phyloP scores from a whole-genome alignment of 805 yeast species.

The Lachancea cidri region DNA sequence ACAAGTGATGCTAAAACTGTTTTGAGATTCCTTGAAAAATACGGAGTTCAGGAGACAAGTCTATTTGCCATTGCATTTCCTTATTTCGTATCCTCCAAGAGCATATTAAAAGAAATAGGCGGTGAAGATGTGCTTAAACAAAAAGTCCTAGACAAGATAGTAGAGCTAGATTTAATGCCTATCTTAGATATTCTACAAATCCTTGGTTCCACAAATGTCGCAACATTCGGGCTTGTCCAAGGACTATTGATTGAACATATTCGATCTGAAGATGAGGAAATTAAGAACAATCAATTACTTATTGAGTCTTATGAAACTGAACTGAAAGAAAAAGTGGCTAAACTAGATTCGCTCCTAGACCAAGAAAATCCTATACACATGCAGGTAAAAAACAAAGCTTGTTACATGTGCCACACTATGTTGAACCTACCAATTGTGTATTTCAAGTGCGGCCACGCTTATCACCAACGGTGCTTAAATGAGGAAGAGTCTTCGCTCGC shows the following conservation, averaged over 20 bases:
- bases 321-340: slow-evolving; percentile 47
- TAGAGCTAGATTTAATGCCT: slow-evolving; percentile 50
- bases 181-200: slow-evolving; percentile 75
- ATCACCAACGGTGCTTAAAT: slow-evolving; percentile 72
- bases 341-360: slow-evolving; percentile 45
- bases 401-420: slow-evolving; percentile 58
- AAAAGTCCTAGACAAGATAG: slow-evolving; percentile 48
- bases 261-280: slow-evolving; percentile 55
- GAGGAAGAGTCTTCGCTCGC: slow-evolving; percentile 35
- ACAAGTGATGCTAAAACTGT: slow-evolving; percentile 54
- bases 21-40: slow-evolving; percentile 48
- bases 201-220: slow-evolving; percentile 54
- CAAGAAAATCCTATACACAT: slow-evolving; percentile 38
- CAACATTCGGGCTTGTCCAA: slow-evolving; percentile 68
- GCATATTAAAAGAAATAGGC: slow-evolving; percentile 48
- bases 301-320: slow-evolving; percentile 65
- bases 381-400: slow-evolving; percentile 50
- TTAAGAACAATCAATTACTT: slow-evolving; percentile 60
- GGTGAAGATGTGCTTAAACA: slow-evolving; percentile 41
- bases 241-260: slow-evolving; percentile 61
- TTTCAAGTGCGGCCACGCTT: slow-evolving; percentile 82
- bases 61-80: slow-evolving; percentile 61
- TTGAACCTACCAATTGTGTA: slow-evolving; percentile 77
- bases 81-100: slow-evolving; percentile 53
- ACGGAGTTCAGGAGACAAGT: slow-evolving; percentile 59